Percentiles rank a stretch among this genome's conserved stretches.
These are phyloP conservation scores for Fusarium poae DNA, from an alignment of 2,329 filamentous ascomycete species.

Conservation along the genomic window DNA sequence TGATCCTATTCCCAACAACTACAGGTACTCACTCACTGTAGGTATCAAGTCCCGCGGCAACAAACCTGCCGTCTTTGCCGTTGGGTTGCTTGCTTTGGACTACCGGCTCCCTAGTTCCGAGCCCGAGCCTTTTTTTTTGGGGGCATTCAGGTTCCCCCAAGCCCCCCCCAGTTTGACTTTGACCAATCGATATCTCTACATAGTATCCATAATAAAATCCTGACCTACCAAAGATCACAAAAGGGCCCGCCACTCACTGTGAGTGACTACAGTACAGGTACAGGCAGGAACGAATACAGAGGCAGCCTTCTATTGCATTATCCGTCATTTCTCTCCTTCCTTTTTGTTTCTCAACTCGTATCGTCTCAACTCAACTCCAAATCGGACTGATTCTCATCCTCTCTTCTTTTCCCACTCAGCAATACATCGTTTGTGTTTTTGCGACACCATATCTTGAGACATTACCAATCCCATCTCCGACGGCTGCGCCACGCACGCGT, in stretches of 20 bases:
- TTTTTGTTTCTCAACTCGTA: constrained; percentile 25
- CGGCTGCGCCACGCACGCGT: constrained; percentile 37
- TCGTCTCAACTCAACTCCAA: constrained; percentile 24
- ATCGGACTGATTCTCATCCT: constrained; percentile 27
- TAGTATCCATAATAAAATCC: constrained; percentile 38
- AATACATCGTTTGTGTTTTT: neutral
- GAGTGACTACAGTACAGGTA: constrained; percentile 4
- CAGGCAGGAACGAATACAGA: neutral
- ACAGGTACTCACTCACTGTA: neutral
- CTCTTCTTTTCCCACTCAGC: neutral
- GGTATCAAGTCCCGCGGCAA: constrained; percentile 6
- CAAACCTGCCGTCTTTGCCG: constrained; percentile 46
- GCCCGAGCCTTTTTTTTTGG: constrained; percentile 25
- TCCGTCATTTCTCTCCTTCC: constrained; percentile 16
- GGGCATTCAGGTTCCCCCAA: constrained; percentile 16
- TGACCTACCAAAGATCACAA: constrained; percentile 20
- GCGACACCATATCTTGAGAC: constrained; percentile 7
- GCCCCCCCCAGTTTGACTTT: neutral
- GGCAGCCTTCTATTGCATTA: neutral
- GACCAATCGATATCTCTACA: constrained; percentile 18
- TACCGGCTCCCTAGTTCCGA: constrained; percentile 49
- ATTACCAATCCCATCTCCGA: constrained; percentile 10
- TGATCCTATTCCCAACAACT: neutral
- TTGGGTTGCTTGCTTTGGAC: constrained; percentile 34
- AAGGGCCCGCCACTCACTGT: constrained; percentile 25